Percentiles rank a stretch among this genome's conserved stretches.
Evolutionary conservation across 768 basidiomycete genomes (phyloP).

Genomic region (Amanita rubescens): DNA sequence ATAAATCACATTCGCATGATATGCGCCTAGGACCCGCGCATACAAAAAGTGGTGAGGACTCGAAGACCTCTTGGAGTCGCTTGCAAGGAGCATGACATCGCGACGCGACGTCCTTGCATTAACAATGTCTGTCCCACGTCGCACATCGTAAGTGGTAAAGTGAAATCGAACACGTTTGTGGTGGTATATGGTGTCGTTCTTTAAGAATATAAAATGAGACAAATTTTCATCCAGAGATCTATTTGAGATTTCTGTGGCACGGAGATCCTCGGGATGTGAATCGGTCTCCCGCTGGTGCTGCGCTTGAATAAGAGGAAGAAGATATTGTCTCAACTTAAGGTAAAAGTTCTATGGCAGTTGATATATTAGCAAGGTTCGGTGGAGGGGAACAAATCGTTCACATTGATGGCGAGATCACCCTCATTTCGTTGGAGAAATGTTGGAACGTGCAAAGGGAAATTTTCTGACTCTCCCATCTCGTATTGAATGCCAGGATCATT

Average conservation of each 20-base stretch:
- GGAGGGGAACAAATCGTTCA: background rate
- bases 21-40: conserved; percentile 19
- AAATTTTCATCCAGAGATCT: background rate
- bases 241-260: background rate
- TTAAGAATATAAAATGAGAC: conserved; percentile 9
- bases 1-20: conserved; percentile 19
- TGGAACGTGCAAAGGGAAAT: background rate
- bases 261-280: background rate
- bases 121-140: conserved; percentile 26
- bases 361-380: background rate
- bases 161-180: conserved; percentile 28
- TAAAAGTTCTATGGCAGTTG: conserved; percentile 13
- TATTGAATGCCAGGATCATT: background rate
- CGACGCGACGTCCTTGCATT: conserved; percentile 19
- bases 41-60: conserved; percentile 22
- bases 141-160: conserved; percentile 36
- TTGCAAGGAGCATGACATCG: conserved; percentile 22
- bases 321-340: conserved; percentile 17
- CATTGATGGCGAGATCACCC: conserved; percentile 5
- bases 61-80: background rate
- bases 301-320: conserved; percentile 18
- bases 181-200: conserved; percentile 14
- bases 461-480: background rate
- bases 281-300: background rate
- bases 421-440: background rate